Evolutionary conservation across 345 rosid species (phyloP).

Genomic region (Pugionium cornutum): DNA sequence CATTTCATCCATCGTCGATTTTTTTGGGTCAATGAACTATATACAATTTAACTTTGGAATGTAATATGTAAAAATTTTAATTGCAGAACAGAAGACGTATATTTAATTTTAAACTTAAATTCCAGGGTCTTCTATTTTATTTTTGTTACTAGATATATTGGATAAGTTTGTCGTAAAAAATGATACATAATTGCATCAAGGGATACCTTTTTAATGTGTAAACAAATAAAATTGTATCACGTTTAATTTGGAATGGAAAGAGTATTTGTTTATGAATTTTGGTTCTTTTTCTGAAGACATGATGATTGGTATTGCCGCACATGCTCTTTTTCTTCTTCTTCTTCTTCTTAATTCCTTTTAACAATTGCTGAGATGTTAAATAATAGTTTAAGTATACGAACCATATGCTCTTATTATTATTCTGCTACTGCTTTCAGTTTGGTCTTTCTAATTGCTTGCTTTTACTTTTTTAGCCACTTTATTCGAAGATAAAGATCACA

Average conservation of each 20-base stretch:
- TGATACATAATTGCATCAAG: background rate
- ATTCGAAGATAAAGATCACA: conserved; percentile 46
- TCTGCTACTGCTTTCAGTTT: conserved; percentile 30
- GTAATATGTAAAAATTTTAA: no score
- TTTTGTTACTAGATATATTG: no score
- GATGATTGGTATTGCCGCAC: conserved; percentile 31
- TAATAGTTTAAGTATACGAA: conserved; percentile 8
- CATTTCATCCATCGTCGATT: no score
- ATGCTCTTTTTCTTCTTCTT: conserved; percentile 27
- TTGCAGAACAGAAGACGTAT: no score
- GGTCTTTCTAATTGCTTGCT: conserved; percentile 35
- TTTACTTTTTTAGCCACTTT: conserved; percentile 37
- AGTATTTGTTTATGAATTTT: background rate
- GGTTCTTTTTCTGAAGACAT: background rate
- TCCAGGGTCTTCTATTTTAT: no score
- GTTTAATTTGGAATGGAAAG: background rate
- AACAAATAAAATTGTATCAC: background rate
- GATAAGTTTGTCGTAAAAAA: no score
- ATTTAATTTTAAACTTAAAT: no score
- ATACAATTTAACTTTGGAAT: no score
- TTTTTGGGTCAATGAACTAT: no score
- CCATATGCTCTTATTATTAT: conserved; percentile 27
- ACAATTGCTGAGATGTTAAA: conserved; percentile 22
- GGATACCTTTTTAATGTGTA: background rate
- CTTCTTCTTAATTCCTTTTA: background rate